phyloP scores from a whole-genome alignment of 208 protist species.

The Trypanosomatidae sp. region DNA sequence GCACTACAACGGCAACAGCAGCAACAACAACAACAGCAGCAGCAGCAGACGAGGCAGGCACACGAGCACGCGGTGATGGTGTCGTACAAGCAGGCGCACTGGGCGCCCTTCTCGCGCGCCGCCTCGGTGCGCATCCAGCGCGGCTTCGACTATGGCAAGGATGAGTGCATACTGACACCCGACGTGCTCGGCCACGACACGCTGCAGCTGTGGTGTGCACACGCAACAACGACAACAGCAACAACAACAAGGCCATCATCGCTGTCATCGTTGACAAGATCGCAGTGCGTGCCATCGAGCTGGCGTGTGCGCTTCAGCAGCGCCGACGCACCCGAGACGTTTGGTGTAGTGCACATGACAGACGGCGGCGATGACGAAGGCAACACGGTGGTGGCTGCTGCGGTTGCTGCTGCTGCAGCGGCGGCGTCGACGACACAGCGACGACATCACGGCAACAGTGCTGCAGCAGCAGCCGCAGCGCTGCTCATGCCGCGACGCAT shows the following conservation, averaged over 20 bases:
- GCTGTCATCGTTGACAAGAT: not conserved
- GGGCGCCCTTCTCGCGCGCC: constrained; percentile 37
- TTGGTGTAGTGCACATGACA: constrained; percentile 52
- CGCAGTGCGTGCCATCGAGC: not conserved
- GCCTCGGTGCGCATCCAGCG: constrained; percentile 34
- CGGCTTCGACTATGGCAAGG: constrained; percentile 32
- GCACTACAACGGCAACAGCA: not conserved
- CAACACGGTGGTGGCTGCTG: too few relatives aligned
- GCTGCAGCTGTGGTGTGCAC: not conserved
- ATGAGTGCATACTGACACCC: constrained; percentile 17
- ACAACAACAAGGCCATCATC: not conserved
- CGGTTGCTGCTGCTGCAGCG: too few relatives aligned
- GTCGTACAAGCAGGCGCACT: constrained; percentile 12
- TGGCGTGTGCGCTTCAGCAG: constrained; percentile 67
- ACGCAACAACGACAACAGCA: not conserved
- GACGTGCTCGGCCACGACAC: constrained; percentile 8
- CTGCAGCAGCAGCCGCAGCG: too few relatives aligned
- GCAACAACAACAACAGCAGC: not conserved
- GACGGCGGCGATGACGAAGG: constrained; percentile 8
- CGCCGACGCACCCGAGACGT: constrained; percentile 54
- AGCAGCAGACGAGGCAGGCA: not conserved
- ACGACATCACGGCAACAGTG: constrained; percentile 6
- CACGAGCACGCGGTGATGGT: constrained; percentile 1
- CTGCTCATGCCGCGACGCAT: constrained; percentile 29
- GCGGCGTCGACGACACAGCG: constrained; percentile 9